phyloP scores from a whole-genome alignment of 1,284 basidiomycete genomes.

The Xerocomus nothofagi region DNA sequence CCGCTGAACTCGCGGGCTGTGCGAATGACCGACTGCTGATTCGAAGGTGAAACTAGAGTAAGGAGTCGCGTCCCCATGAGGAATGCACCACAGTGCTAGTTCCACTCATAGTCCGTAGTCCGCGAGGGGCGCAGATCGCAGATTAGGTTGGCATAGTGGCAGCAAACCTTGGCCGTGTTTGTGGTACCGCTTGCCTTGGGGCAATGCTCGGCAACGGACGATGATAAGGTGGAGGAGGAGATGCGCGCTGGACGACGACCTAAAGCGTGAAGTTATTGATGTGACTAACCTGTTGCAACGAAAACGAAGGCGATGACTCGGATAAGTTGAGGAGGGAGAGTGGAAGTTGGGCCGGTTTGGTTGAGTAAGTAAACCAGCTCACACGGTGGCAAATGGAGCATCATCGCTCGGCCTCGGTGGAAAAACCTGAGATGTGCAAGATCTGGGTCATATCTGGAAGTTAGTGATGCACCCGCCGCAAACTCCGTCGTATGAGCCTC shows the following conservation, averaged over 20 bases:
- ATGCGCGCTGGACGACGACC: background rate
- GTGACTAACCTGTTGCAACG: background rate
- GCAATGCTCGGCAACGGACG: slow-evolving; percentile 1
- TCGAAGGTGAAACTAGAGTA: background rate
- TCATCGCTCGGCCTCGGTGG: background rate
- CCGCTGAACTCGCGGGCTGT: background rate
- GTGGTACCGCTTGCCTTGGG: background rate
- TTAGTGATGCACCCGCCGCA: background rate
- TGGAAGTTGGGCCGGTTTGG: background rate
- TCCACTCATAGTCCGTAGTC: slow-evolving; percentile 6
- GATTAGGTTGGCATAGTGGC: slow-evolving; percentile 7
- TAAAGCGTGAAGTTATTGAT: background rate
- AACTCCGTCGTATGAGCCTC: background rate
- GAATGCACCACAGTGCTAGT: background rate
- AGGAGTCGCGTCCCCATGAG: slow-evolving; percentile 5
- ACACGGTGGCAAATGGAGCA: background rate
- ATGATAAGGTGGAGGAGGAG: slow-evolving; percentile 11
- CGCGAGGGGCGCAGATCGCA: slow-evolving; percentile 11
- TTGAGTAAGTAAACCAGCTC: slow-evolving; percentile 4
- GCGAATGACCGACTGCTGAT: background rate
- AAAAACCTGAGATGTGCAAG: background rate
- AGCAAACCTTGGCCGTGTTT: background rate
- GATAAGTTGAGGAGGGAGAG: no score
- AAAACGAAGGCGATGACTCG: background rate
- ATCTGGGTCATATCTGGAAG: background rate